Evolutionary conservation across 139 green algal genomes (phyloP).

Genomic region (Auxenochlorella protothecoides): DNA sequence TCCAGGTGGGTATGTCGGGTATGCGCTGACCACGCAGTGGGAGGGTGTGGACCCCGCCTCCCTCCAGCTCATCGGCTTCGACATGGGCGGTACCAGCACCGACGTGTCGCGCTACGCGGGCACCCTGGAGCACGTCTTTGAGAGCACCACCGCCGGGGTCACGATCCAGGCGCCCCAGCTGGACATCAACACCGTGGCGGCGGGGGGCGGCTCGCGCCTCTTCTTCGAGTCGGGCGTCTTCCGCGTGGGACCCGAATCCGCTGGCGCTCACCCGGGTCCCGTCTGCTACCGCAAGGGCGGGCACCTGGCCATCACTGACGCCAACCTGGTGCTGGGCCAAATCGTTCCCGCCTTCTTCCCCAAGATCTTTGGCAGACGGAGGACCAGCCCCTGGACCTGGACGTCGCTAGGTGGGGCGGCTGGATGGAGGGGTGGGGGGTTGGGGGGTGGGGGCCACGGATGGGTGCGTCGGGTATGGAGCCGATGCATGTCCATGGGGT

Average conservation of each 20-base stretch:
- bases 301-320: constrained; percentile 86
- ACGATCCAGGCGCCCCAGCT: constrained; percentile 83
- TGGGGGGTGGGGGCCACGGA: not conserved
- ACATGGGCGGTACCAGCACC: constrained; percentile 89
- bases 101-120: constrained; percentile 88
- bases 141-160: constrained; percentile 83
- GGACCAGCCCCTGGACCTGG: constrained; percentile 66
- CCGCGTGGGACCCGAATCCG: constrained; percentile 83
- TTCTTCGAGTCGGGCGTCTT: constrained; percentile 56
- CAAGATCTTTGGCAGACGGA: constrained; percentile 79
- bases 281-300: constrained; percentile 93
- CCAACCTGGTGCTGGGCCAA: constrained; percentile 84
- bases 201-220: constrained; percentile 77
- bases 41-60: constrained; percentile 13
- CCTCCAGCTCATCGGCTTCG: constrained; percentile 88
- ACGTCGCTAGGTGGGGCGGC: constrained; percentile 18
- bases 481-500: not conserved
- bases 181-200: constrained; percentile 98
- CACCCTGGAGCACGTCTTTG: constrained; percentile 82
- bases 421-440: not conserved
- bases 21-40: constrained; percentile 72
- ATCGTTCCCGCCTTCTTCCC: constrained; percentile 91
- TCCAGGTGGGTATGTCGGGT: constrained; percentile 71
- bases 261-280: constrained; percentile 86
- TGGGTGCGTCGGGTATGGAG: too few relatives aligned